phyloP scores from a whole-genome alignment of 1,284 basidiomycete species.

The Rhodofomes roseus region DNA sequence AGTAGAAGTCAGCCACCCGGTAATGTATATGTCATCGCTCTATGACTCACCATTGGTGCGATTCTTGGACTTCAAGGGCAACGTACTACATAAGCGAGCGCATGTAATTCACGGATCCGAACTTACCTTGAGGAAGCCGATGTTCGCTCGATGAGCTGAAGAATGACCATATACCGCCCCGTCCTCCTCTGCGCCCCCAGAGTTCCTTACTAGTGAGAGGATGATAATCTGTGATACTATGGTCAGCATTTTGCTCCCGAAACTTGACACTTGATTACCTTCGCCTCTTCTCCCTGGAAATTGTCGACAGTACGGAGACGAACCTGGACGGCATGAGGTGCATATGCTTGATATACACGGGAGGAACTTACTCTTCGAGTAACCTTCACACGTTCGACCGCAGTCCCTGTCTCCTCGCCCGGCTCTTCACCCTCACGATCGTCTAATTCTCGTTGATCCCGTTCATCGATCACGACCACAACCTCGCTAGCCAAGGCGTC shows the following conservation, averaged over 20 bases:
- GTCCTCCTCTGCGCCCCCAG: constrained; percentile 37
- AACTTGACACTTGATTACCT: constrained; percentile 11
- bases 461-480: constrained; percentile 63
- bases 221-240: constrained; percentile 49
- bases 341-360: neutral
- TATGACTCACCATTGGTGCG: constrained; percentile 42
- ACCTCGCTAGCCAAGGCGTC: constrained; percentile 52
- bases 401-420: constrained; percentile 2
- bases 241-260: neutral
- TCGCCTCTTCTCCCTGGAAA: constrained; percentile 71
- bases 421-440: constrained; percentile 38
- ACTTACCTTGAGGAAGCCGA: constrained; percentile 67
- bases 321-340: constrained; percentile 38
- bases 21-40: neutral
- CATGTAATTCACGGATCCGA: neutral
- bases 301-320: constrained; percentile 72
- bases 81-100: neutral
- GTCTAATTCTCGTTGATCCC: constrained; percentile 56
- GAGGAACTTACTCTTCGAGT: constrained; percentile 32
- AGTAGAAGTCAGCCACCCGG: neutral
- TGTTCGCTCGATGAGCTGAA: constrained; percentile 39
- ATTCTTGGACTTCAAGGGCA: constrained; percentile 45
- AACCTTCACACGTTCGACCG: constrained; percentile 26
- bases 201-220: constrained; percentile 68
- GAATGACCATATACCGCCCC: constrained; percentile 21